A percentile compares a stretch with the other conserved stretches of the same genome.
Evolutionary conservation across 257 asterid species (phyloP).

Genomic region (Gentiana macrophylla): DNA sequence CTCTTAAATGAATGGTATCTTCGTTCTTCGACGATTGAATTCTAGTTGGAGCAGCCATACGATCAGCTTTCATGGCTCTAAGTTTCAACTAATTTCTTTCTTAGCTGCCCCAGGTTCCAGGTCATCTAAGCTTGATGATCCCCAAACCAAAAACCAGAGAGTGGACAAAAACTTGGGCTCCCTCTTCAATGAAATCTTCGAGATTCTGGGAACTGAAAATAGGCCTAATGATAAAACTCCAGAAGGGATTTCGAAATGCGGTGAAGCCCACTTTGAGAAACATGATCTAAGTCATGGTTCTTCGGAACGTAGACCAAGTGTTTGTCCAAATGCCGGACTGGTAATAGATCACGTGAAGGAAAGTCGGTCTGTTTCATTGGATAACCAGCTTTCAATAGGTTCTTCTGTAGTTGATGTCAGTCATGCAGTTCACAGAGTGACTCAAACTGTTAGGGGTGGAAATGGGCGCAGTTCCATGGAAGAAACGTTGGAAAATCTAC

Average conservation of each 20-base stretch:
- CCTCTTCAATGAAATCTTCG: conserved; percentile 60
- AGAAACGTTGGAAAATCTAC: conserved; percentile 40
- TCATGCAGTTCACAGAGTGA: conserved; percentile 50
- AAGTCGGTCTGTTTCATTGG: conserved; percentile 6
- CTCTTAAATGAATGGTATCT: too few relatives aligned
- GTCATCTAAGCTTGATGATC: conserved; percentile 13
- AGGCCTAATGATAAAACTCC: conserved; percentile 15
- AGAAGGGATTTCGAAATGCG: conserved; percentile 12
- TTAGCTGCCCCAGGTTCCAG: conserved; percentile 17
- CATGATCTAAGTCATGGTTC: conserved; percentile 3
- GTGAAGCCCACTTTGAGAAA: conserved; percentile 12
- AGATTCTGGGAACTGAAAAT: conserved; percentile 43
- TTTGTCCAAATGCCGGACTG: conserved; percentile 53
- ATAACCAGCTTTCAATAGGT: not conserved
- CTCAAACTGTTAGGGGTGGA: conserved; percentile 53
- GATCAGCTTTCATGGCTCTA: conserved; percentile 13
- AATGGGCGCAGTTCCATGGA: conserved; percentile 37
- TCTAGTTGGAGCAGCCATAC: too few relatives aligned
- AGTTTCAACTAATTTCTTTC: conserved; percentile 15
- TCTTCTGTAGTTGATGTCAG: conserved; percentile 37
- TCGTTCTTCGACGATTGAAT: too few relatives aligned
- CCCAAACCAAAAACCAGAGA: conserved; percentile 14
- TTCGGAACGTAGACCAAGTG: conserved; percentile 20
- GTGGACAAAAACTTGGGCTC: conserved; percentile 26
- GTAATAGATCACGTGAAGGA: conserved; percentile 8